Conservation (phyloP, 768 basidiomycete species). For the Cystobasidium tubakii region DNA sequence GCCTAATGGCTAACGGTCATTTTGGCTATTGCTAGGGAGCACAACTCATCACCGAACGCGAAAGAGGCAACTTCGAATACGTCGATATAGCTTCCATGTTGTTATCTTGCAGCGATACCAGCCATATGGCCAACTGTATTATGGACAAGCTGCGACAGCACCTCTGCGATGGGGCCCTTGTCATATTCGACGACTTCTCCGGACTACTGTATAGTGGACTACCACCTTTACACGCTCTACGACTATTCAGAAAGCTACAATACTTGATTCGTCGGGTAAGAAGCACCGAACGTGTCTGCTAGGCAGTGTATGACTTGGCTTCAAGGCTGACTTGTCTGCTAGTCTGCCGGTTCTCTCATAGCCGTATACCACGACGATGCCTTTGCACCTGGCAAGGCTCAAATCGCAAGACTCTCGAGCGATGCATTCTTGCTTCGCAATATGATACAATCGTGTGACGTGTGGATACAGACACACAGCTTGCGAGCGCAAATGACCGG, state of each 20-base stretch:
- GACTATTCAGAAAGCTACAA: background rate
- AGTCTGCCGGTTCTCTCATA: constrained; percentile 31
- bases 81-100: constrained; percentile 7
- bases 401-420: constrained; percentile 1
- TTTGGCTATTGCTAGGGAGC: constrained; percentile 8
- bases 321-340: too few relatives aligned
- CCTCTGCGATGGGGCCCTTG: background rate
- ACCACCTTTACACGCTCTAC: background rate
- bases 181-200: constrained; percentile 37
- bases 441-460: constrained; percentile 23
- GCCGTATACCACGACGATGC: constrained; percentile 36
- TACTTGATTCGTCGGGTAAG: constrained; percentile 8
- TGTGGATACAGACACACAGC: constrained; percentile 37
- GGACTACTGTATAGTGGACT: constrained; percentile 26
- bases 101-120: background rate
- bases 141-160: background rate
- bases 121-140: background rate
- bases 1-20: background rate
- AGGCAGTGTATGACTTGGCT: too few relatives aligned
- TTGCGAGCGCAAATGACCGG: constrained; percentile 37
- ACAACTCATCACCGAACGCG: constrained; percentile 34
- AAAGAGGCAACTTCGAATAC: constrained; percentile 20
- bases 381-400: constrained; percentile 2
- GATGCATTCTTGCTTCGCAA: constrained; percentile 34
- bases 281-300: background rate